Conservation (phyloP, 192 early-diverging fungal species). For the Coemansia sp. region DNA sequence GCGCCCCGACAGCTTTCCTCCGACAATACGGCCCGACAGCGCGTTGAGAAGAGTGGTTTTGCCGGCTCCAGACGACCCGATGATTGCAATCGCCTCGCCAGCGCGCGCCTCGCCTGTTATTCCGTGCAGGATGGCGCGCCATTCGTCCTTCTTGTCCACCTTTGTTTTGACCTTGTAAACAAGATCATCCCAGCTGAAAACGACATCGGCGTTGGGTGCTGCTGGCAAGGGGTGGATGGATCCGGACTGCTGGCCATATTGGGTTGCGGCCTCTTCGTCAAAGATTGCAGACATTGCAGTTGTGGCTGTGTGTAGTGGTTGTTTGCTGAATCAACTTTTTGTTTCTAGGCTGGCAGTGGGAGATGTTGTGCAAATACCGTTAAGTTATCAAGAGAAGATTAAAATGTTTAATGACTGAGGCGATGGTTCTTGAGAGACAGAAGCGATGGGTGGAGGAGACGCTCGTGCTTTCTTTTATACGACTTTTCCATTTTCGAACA, state of each 20-base stretch:
- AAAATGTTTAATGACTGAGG: no score
- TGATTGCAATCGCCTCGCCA: constrained; percentile 80
- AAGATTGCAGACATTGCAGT: constrained; percentile 30
- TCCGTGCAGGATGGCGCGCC: constrained; percentile 60
- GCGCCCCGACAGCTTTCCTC: constrained; percentile 57
- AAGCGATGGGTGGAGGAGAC: no score
- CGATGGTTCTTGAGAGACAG: no score
- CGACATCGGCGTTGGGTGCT: constrained; percentile 17
- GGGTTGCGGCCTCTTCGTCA: constrained; percentile 40
- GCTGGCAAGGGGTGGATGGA: background rate
- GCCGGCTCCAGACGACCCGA: constrained; percentile 91
- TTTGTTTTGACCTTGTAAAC: constrained; percentile 47
- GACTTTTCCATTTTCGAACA: no score
- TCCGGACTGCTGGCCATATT: constrained; percentile 16
- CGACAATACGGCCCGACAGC: constrained; percentile 66
- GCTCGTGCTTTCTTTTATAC: no score
- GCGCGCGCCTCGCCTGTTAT: constrained; percentile 74
- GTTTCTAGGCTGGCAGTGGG: background rate
- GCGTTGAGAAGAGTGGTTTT: constrained; percentile 88
- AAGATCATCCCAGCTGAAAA: constrained; percentile 44
- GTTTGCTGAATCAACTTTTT: no score
- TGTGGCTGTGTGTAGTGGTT: background rate
- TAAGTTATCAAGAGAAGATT: no score
- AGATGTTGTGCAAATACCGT: background rate
- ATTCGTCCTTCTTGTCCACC: constrained; percentile 13